A percentile compares a stretch with the other conserved stretches of the same genome.
These are phyloP conservation scores for Saccharomyces hybrid DNA, from an alignment of 1,139 yeast genomes.

Conservation along the genomic window DNA sequence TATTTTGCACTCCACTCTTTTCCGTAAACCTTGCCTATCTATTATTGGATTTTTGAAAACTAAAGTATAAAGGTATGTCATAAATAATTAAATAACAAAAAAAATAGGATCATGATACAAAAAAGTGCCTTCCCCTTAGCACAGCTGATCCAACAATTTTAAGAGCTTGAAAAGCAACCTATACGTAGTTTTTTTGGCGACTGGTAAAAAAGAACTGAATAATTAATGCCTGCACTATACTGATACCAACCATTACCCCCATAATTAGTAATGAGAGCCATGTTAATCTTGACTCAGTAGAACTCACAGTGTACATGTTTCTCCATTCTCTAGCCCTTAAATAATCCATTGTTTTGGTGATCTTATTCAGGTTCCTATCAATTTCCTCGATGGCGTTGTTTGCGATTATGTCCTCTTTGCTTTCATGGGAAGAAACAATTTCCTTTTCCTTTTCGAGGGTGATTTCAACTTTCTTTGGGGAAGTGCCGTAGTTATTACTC, in stretches of 20 bases:
- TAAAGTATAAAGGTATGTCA: not conserved
- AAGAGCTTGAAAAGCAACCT: not conserved
- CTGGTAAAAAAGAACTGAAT: conserved; percentile 42
- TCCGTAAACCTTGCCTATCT: not conserved
- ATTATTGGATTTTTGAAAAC: not conserved
- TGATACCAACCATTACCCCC: conserved; percentile 57
- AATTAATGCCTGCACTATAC: conserved; percentile 52
- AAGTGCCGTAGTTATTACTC: conserved; percentile 57
- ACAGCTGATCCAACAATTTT: not conserved
- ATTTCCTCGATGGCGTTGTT: conserved; percentile 51
- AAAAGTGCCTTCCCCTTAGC: not conserved
- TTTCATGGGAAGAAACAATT: conserved; percentile 24
- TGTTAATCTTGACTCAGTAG: conserved; percentile 57
- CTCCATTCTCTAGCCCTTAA: conserved; percentile 68
- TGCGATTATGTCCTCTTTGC: conserved; percentile 48
- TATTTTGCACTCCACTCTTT: not conserved
- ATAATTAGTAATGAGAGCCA: conserved; percentile 57
- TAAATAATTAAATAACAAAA: not conserved
- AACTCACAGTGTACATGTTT: conserved; percentile 62
- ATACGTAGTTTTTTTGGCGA: conserved; percentile 36
- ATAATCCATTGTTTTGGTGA: conserved; percentile 52
- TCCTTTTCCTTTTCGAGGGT: conserved; percentile 45
- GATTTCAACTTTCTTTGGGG: conserved; percentile 58
- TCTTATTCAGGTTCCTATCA: conserved; percentile 51
- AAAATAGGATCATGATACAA: not conserved